A percentile compares a stretch with the other conserved stretches of the same genome.
These are phyloP conservation scores for Russula emetica DNA, from an alignment of 768 basidiomycete genomes.

Conservation along the genomic window DNA sequence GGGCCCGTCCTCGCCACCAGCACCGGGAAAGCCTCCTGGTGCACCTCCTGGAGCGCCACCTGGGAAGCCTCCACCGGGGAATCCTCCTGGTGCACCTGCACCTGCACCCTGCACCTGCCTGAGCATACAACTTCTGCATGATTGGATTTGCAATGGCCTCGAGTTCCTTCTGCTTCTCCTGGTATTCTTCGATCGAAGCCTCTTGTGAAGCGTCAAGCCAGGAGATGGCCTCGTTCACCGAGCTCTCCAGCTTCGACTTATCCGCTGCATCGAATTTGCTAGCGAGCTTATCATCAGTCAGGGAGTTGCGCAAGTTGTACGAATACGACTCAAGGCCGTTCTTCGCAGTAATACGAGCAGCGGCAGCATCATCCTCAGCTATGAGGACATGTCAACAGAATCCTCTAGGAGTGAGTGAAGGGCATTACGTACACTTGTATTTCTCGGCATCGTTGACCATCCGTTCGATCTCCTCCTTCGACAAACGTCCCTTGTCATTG, in stretches of 20 bases:
- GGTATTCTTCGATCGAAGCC: constrained; percentile 92
- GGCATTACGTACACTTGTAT: constrained; percentile 60
- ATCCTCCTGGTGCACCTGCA: constrained; percentile 52
- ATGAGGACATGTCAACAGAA: constrained; percentile 22
- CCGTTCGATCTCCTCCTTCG: constrained; percentile 96
- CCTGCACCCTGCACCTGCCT: constrained; percentile 49
- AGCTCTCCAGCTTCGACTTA: constrained; percentile 76
- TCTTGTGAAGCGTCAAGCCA: constrained; percentile 89
- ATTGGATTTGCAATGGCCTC: constrained; percentile 78
- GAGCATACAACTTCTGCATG: constrained; percentile 65
- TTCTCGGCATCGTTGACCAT: constrained; percentile 95
- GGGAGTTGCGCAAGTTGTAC: constrained; percentile 91
- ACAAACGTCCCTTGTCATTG: constrained; percentile 95
- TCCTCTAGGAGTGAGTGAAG: background rate
- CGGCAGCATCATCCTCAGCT: constrained; percentile 86
- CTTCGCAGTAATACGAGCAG: constrained; percentile 79
- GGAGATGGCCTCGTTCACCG: constrained; percentile 76
- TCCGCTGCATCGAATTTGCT: constrained; percentile 84
- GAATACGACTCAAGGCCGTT: constrained; percentile 92
- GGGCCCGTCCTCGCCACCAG: constrained; percentile 69
- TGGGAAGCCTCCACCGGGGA: constrained; percentile 36
- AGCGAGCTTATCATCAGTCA: constrained; percentile 79
- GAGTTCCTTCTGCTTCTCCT: constrained; percentile 88
- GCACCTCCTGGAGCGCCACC: constrained; percentile 50
- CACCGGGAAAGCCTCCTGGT: constrained; percentile 56